A percentile compares a stretch with the other conserved stretches of the same genome.
These are phyloP conservation scores for Sanghuangporus baumii DNA, from an alignment of 1,284 basidiomycete species.

Conservation along the genomic window DNA sequence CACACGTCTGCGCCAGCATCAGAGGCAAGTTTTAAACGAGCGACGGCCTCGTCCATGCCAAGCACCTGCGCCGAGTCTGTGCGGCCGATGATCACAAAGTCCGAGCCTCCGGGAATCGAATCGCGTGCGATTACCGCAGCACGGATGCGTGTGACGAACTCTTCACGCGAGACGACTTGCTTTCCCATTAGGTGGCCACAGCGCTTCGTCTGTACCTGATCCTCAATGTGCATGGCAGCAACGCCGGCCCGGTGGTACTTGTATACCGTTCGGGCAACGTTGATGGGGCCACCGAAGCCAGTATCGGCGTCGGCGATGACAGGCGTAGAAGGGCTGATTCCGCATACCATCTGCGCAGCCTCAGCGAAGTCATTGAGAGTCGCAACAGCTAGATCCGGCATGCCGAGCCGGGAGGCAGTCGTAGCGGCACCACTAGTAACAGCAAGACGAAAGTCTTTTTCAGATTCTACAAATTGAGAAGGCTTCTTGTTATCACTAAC, in stretches of 20 bases:
- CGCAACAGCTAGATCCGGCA: slow-evolving; percentile 75
- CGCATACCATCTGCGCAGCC: slow-evolving; percentile 60
- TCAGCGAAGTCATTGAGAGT: slow-evolving; percentile 68
- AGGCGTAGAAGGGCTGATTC: slow-evolving; percentile 55
- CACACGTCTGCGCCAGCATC: slow-evolving; percentile 78
- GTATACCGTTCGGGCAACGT: slow-evolving; percentile 70
- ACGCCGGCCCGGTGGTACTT: slow-evolving; percentile 70
- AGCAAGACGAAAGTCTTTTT: not conserved
- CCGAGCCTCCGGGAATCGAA: slow-evolving; percentile 63
- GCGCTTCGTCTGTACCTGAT: slow-evolving; percentile 79
- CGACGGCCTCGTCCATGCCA: slow-evolving; percentile 76
- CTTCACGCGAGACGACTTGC: slow-evolving; percentile 72
- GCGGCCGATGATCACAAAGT: slow-evolving; percentile 77
- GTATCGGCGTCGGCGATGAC: slow-evolving; percentile 83
- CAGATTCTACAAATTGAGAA: not conserved
- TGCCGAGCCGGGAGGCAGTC: slow-evolving; percentile 69
- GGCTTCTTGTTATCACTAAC: slow-evolving; percentile 21
- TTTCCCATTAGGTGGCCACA: slow-evolving; percentile 81
- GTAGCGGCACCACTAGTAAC: slow-evolving; percentile 60
- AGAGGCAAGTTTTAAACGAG: slow-evolving; percentile 63
- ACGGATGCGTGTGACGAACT: slow-evolving; percentile 70
- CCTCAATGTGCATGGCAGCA: slow-evolving; percentile 76
- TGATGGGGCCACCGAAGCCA: slow-evolving; percentile 74
- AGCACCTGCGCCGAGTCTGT: slow-evolving; percentile 78
- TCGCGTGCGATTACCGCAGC: slow-evolving; percentile 72